Evolutionary conservation across 495 filamentous ascomycete genomes (phyloP).

Genomic region (Xylaria telfairii): DNA sequence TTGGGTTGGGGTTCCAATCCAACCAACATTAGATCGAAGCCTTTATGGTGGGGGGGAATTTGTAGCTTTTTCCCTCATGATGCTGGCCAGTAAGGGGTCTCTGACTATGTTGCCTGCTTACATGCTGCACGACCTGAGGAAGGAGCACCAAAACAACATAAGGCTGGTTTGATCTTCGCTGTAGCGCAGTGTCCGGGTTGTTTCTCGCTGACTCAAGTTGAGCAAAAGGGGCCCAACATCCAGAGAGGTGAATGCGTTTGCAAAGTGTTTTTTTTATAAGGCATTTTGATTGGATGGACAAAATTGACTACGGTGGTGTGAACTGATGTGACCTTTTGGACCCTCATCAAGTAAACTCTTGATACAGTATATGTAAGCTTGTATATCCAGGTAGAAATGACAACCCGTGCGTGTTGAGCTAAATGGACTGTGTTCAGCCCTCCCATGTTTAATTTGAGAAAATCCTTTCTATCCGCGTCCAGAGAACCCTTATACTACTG

Average conservation of each 20-base stretch:
- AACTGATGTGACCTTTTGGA: neutral
- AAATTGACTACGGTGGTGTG: neutral
- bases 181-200: neutral
- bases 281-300: neutral
- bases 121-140: neutral
- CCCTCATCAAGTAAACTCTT: neutral
- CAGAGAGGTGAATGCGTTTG: neutral
- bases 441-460: neutral
- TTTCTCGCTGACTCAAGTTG: neutral
- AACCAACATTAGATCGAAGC: neutral
- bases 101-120: neutral
- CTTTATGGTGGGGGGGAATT: neutral
- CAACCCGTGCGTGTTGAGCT: neutral
- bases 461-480: neutral
- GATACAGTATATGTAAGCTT: neutral
- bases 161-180: neutral
- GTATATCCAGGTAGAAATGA: neutral
- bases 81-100: neutral
- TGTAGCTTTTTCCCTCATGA: neutral
- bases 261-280: neutral
- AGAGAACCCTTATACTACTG: neutral
- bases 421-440: neutral
- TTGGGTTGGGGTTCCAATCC: conserved; percentile 4
- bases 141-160: neutral
- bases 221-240: neutral